Conservation (phyloP, 2,329 filamentous ascomycete genomes). For the Beauveria brongniartii region DNA sequence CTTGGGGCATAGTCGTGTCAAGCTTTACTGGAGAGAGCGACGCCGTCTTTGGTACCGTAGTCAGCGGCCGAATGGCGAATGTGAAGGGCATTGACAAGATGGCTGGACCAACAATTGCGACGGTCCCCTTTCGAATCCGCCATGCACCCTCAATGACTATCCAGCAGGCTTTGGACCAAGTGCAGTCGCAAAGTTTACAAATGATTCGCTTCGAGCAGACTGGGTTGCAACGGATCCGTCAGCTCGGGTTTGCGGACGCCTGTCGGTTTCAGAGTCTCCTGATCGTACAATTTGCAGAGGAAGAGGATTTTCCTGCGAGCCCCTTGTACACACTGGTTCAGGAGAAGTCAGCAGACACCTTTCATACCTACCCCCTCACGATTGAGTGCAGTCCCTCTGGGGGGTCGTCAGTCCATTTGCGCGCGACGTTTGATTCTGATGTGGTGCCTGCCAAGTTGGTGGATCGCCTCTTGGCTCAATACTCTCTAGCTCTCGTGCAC, state of each 20-base stretch:
- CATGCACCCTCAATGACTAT: neutral
- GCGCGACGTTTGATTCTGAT: neutral
- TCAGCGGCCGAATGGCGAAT: conserved; percentile 13
- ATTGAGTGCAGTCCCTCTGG: neutral
- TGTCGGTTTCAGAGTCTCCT: conserved; percentile 37
- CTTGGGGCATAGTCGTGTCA: conserved; percentile 11
- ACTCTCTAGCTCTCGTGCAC: neutral
- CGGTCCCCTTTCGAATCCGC: conserved; percentile 9
- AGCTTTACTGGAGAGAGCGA: conserved; percentile 6
- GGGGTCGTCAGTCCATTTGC: neutral
- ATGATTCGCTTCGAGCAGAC: conserved; percentile 39
- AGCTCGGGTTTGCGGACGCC: conserved; percentile 42
- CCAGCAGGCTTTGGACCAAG: neutral
- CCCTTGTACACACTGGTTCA: neutral
- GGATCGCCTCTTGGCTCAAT: neutral
- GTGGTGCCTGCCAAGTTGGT: neutral
- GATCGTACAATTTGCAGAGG: neutral
- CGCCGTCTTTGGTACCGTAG: conserved; percentile 9
- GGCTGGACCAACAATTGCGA: conserved; percentile 21
- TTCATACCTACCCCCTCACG: neutral
- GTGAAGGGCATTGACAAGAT: conserved; percentile 9
- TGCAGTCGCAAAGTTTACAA: neutral
- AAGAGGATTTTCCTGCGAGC: neutral
- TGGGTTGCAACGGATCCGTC: conserved; percentile 47
- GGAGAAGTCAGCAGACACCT: neutral